A percentile compares a stretch with the other conserved stretches of the same genome.
Conservation (phyloP, 2,329 filamentous ascomycete genomes). For the Cladosporium austrohemisphaericum region DNA sequence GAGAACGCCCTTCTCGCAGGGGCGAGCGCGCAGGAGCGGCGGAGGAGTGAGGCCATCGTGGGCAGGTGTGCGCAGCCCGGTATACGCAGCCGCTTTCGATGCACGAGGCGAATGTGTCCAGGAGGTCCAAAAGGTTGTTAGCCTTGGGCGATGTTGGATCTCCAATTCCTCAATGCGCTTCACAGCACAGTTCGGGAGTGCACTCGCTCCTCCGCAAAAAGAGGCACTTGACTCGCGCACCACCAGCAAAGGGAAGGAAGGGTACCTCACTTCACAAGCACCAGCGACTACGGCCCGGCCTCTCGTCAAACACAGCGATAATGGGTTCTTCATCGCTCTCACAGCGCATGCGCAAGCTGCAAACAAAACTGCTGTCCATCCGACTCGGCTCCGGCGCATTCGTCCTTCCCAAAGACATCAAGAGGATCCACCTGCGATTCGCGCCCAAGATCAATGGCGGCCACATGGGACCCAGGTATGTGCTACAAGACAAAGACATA, state of each 20-base stretch:
- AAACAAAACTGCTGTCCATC: slow-evolving; percentile 68
- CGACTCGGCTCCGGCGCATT: slow-evolving; percentile 80
- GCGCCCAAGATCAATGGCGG: slow-evolving; percentile 59
- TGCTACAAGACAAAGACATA: background rate
- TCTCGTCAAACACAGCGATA: too few species aligned
- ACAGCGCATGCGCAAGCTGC: slow-evolving; percentile 71
- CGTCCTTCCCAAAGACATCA: slow-evolving; percentile 70
- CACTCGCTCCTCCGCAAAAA: slow-evolving; percentile 10
- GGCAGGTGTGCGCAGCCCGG: background rate
- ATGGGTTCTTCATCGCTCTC: slow-evolving; percentile 25
- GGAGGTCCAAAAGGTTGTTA: background rate
- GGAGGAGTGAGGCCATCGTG: slow-evolving; percentile 28
- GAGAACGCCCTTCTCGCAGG: slow-evolving; percentile 29
- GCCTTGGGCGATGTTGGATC: background rate
- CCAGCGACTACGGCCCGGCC: too few species aligned
- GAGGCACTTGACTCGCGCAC: slow-evolving; percentile 6
- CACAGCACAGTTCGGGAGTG: slow-evolving; percentile 4
- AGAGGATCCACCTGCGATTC: slow-evolving; percentile 72
- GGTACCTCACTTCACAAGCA: slow-evolving; percentile 2
- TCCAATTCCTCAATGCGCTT: slow-evolving; percentile 14
- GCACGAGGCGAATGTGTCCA: background rate
- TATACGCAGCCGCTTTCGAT: background rate
- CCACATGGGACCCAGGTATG: slow-evolving; percentile 69
- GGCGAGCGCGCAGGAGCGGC: slow-evolving; percentile 18
- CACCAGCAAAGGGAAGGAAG: slow-evolving; percentile 7